Percentiles rank a stretch among this genome's conserved stretches.
phyloP scores from a whole-genome alignment of 805 yeast species.

The Cyberlindnera samutprakarnensis region DNA sequence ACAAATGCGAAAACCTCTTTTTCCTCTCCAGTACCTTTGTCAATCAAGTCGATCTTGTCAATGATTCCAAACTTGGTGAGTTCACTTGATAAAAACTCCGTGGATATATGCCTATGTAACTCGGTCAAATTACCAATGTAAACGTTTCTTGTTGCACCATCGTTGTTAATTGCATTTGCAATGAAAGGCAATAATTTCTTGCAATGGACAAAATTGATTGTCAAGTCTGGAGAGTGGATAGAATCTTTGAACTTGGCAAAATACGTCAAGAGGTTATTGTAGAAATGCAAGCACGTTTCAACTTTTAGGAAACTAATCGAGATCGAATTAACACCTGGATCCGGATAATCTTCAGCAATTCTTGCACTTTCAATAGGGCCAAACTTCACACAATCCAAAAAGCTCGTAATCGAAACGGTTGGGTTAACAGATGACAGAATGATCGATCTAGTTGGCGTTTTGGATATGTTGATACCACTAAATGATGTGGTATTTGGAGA shows the following conservation, averaged over 20 bases:
- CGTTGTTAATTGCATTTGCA: constrained; percentile 50
- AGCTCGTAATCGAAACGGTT: constrained; percentile 18
- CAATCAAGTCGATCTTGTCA: constrained; percentile 54
- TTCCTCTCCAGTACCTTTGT: constrained; percentile 29
- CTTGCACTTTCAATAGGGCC: constrained; percentile 61
- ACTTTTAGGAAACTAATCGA: constrained; percentile 22
- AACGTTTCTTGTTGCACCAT: constrained; percentile 91
- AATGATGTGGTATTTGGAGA: not conserved
- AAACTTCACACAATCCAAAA: constrained; percentile 39
- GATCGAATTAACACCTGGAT: constrained; percentile 18
- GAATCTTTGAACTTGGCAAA: constrained; percentile 28
- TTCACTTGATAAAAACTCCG: constrained; percentile 37
- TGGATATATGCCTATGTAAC: constrained; percentile 30
- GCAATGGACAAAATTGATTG: constrained; percentile 26
- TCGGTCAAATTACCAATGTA: constrained; percentile 71
- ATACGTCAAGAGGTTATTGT: constrained; percentile 29
- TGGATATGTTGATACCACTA: constrained; percentile 4
- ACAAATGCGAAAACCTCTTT: constrained; percentile 61
- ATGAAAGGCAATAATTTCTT: constrained; percentile 22
- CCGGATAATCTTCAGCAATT: constrained; percentile 26
- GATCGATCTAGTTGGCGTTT: constrained; percentile 21
- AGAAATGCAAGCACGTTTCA: constrained; percentile 29
- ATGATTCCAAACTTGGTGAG: constrained; percentile 50
- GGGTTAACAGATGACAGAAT: constrained; percentile 17
- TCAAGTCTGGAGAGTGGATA: constrained; percentile 31